phyloP scores from a whole-genome alignment of 2,329 filamentous ascomycete species.

The Fusarium guadeloupense region DNA sequence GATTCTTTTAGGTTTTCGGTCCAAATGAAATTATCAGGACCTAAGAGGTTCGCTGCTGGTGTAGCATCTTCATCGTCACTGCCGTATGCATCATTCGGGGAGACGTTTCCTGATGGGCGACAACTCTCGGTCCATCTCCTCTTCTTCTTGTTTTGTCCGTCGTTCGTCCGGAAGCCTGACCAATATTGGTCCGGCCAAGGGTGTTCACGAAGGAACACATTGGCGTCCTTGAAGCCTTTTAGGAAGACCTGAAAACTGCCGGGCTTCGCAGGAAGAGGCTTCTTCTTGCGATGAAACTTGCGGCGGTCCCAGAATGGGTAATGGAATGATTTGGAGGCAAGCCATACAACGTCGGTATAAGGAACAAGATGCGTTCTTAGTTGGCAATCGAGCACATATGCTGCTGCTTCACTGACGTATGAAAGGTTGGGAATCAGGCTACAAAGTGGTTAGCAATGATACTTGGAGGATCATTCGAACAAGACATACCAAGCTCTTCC shows the following conservation, averaged over 20 bases:
- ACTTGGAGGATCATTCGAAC: background rate
- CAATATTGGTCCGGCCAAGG: slow-evolving; percentile 94
- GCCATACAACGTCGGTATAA: slow-evolving; percentile 92
- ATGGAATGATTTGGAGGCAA: slow-evolving; percentile 97
- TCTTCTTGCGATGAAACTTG: slow-evolving; percentile 87
- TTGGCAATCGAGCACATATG: slow-evolving; percentile 92
- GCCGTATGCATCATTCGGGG: slow-evolving; percentile 70
- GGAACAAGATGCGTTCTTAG: slow-evolving; percentile 92
- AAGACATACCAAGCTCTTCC: slow-evolving; percentile 79
- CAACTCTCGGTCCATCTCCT: slow-evolving; percentile 80
- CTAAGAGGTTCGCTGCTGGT: slow-evolving; percentile 61
- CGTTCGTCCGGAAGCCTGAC: slow-evolving; percentile 73
- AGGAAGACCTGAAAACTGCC: slow-evolving; percentile 98
- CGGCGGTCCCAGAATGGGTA: slow-evolving; percentile 98
- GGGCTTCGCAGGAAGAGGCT: slow-evolving; percentile 85
- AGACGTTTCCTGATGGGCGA: slow-evolving; percentile 64
- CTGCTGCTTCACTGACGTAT: slow-evolving; percentile 96
- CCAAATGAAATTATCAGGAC: slow-evolving; percentile 76
- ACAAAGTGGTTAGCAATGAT: slow-evolving; percentile 24
- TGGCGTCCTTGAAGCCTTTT: slow-evolving; percentile 96
- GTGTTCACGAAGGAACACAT: slow-evolving; percentile 91
- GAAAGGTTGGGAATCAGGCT: slow-evolving; percentile 95
- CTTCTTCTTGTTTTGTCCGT: slow-evolving; percentile 71
- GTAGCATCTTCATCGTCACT: slow-evolving; percentile 65
- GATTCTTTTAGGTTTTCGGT: slow-evolving; percentile 88